Evolutionary conservation across 805 yeast species (phyloP).

Genomic region (Priceomyces fermenticarens): DNA sequence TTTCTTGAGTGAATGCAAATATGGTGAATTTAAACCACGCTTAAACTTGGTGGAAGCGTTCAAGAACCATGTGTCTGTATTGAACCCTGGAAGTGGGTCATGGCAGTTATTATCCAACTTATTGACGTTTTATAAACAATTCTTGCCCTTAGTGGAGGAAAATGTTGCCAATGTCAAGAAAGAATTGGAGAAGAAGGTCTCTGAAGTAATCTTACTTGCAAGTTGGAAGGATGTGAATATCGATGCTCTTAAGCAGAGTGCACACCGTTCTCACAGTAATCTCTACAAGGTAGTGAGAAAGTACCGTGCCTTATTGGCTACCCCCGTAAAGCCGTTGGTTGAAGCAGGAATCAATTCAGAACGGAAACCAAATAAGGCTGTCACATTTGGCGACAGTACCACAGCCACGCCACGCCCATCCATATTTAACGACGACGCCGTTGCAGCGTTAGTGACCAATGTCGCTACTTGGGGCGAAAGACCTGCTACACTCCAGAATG

Average conservation of each 20-base stretch:
- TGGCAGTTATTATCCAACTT: constrained; percentile 53
- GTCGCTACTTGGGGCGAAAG: constrained; percentile 54
- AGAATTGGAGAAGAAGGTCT: constrained; percentile 69
- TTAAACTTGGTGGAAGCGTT: constrained; percentile 65
- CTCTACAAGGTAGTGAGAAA: constrained; percentile 82
- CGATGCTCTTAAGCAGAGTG: constrained; percentile 90
- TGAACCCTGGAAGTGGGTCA: constrained; percentile 22
- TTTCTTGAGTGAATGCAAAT: constrained; percentile 70
- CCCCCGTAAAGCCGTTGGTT: constrained; percentile 51
- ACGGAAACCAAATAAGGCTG: constrained; percentile 1
- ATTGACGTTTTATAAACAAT: constrained; percentile 65
- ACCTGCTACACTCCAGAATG: constrained; percentile 53
- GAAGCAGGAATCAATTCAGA: constrained; percentile 51
- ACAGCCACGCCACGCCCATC: constrained; percentile 9
- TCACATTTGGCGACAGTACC: neutral
- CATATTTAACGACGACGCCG: constrained; percentile 6
- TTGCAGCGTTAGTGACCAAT: constrained; percentile 19
- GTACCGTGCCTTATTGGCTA: constrained; percentile 62
- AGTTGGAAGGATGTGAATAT: constrained; percentile 97
- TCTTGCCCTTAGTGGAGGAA: constrained; percentile 46
- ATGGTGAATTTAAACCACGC: constrained; percentile 69
- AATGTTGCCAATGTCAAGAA: constrained; percentile 46
- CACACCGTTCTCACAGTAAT: constrained; percentile 80
- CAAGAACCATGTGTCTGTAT: constrained; percentile 44
- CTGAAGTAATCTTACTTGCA: constrained; percentile 83